Evolutionary conservation across 805 yeast genomes (phyloP), one percentile per base, ranked within the genome.

Genomic region (Schwanniomyces sp.): DNA sequence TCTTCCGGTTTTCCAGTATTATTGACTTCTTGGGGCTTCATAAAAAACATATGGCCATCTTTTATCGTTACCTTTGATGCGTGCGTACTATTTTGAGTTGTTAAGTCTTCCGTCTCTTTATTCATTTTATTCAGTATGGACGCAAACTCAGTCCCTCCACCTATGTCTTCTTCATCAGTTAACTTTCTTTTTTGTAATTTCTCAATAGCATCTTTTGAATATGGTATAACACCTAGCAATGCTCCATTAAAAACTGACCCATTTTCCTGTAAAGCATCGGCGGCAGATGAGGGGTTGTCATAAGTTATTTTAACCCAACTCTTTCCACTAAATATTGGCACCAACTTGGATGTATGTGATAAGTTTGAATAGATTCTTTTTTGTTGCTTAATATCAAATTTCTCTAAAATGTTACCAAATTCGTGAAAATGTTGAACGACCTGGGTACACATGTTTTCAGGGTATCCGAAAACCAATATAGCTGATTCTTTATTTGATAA

Each of bases 241-340:
- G 64, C 71, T 46, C 88, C 92, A 45, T 85, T 86, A 57, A 85
- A 80, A 5, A 84, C 77, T 10, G 75, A 64, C 4, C 96, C 96
- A 61, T 89, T 88, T 59, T 91, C 96, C 53, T 87, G 84, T 39
- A 91, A 69, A 0, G 99, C 97, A 46, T 96, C 82, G 14, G 81
- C 64, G 2, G 96, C 97, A 8, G 91, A 78, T 1, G 85, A 72
- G 7, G 86, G 80, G 49, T 84, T 85, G 48, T 83, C 86, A 64
- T 82, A 94, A 3, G 97, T 91, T 45, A 92, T 63, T 61, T 91
- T 88, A n/a, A 91, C 83, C 98, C 98, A 92, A 34, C 88, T 84
- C 40, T 82, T 79, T 1, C 98, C 98, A 10, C 91, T 79, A 65
- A 82, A 87, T 7, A 92, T 85, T 3, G 97, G 95, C 48, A 59